Conservation (phyloP, 2,329 filamentous ascomycete species). For the Monosporascus sp. region DNA sequence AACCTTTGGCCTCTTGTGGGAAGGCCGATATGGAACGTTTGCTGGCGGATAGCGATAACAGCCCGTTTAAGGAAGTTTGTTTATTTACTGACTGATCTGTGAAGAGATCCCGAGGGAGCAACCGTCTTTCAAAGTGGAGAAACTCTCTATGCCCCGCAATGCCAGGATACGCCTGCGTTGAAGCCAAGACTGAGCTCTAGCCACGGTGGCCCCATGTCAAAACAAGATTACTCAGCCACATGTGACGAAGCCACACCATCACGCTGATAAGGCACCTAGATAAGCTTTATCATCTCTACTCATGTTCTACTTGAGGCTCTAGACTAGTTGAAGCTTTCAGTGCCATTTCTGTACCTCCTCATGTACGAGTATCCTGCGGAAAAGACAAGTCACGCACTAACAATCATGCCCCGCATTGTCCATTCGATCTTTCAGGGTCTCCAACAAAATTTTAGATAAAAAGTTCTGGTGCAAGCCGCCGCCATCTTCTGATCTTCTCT, state of each 20-base stretch:
- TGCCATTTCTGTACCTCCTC: no score
- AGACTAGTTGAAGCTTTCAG: no score
- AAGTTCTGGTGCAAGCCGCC: slow-evolving; percentile 5
- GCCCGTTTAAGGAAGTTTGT: slow-evolving; percentile 30
- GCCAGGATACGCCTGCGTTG: no score
- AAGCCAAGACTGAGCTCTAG: no score
- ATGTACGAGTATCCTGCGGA: no score
- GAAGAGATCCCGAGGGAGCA: slow-evolving; percentile 15
- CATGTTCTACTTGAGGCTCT: no score
- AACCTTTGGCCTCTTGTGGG: neutral
- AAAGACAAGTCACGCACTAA: neutral
- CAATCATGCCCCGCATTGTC: slow-evolving; percentile 14
- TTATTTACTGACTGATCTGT: slow-evolving; percentile 26
- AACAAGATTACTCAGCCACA: no score
- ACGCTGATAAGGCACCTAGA: no score
- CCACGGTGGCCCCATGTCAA: no score
- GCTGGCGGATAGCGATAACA: slow-evolving; percentile 1
- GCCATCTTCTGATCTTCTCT: slow-evolving; percentile 32
- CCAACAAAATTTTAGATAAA: slow-evolving; percentile 12
- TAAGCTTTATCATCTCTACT: no score
- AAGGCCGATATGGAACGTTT: neutral
- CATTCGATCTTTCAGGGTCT: slow-evolving; percentile 10
- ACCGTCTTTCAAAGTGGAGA: slow-evolving; percentile 4
- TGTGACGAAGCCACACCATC: no score
- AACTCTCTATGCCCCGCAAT: slow-evolving; percentile 1